phyloP scores from a whole-genome alignment of 176 grass and related monocot species.

The Urochloa ruziziensis region DNA sequence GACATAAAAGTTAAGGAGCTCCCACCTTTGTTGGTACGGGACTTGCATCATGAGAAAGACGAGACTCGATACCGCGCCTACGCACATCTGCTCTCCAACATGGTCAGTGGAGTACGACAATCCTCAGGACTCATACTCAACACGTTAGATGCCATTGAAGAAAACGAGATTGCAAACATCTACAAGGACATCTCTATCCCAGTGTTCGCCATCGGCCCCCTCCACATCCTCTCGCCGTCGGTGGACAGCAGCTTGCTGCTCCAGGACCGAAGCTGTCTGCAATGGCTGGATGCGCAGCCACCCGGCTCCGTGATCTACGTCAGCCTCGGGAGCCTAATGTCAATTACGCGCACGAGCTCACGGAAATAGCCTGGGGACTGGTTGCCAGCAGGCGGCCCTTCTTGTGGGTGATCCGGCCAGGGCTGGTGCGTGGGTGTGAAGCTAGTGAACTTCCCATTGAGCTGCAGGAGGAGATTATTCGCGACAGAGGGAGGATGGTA shows the following conservation, averaged over 20 bases:
- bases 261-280: background rate
- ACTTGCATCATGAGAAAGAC: background rate
- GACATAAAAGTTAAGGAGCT: too few species aligned
- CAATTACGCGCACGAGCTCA: background rate
- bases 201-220: slow-evolving; percentile 6
- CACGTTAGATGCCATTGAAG: background rate
- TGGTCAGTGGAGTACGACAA: background rate
- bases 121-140: slow-evolving; percentile 19
- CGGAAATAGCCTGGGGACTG: background rate
- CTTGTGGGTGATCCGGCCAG: background rate
- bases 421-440: background rate
- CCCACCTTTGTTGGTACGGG: too few species aligned
- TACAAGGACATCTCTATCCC: background rate
- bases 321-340: background rate
- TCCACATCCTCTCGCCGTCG: background rate
- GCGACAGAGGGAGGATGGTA: background rate
- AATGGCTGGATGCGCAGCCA: too few species aligned
- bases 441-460: background rate
- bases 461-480: background rate
- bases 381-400: background rate
- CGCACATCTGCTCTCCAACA: background rate
- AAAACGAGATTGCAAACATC: background rate
- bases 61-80: background rate
- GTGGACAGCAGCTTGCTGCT: too few species aligned
- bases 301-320: background rate